Base-by-base conservation (phyloP, 2,329 filamentous ascomycete species). In the Phyllosticta citribraziliensis region DNA sequence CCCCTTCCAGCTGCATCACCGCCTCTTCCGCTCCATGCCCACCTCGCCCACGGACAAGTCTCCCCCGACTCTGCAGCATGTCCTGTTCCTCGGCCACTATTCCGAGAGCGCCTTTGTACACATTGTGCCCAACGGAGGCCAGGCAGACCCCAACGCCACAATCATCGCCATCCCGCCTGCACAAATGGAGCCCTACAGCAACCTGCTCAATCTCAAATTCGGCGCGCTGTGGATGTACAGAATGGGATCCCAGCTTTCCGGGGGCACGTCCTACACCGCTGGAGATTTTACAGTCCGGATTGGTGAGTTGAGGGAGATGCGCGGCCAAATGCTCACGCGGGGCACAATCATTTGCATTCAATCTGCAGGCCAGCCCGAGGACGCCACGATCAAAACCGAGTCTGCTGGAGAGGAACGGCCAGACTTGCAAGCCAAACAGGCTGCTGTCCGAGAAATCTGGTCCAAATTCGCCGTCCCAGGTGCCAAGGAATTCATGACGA, bases 11-110 rank as follows among this genome's bases (percentile, higher is more conserved):
- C 68, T 74, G 47, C 66, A 63, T 35, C 70, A 73, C 61, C 70
- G 70, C 19, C 63, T 70, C 12, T 70, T 73, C 57, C 72, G 71
- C 62, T 68, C 72, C 57, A 67, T 65, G 1, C 69, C 71, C 2
- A 8, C 63, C 3, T 58, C 59, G 24, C 51, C 66, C 55, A 56
- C 47, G 24, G 63, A 64, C 50, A 56, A 57, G 56, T 60, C 54
- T 11, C 62, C 63, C 6, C 62, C 27, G 40, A 51, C 55, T 25
- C 60, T 56, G 40, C 64, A 65, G 35, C 63, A 65, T 57, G 52
- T 64, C 55, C 59, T 64, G 3, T 55, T 24, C 55, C 60, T 65
- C 11, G 52, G 40, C 14, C 58, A 61, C 56, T 54, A 64, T 12
- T 55, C 58, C 50, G 56, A 54, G 12, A 35, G 51, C 35, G 63